These are phyloP conservation scores for Phanerochaete sordida DNA, from an alignment of 768 basidiomycete species.

Conservation along the genomic window DNA sequence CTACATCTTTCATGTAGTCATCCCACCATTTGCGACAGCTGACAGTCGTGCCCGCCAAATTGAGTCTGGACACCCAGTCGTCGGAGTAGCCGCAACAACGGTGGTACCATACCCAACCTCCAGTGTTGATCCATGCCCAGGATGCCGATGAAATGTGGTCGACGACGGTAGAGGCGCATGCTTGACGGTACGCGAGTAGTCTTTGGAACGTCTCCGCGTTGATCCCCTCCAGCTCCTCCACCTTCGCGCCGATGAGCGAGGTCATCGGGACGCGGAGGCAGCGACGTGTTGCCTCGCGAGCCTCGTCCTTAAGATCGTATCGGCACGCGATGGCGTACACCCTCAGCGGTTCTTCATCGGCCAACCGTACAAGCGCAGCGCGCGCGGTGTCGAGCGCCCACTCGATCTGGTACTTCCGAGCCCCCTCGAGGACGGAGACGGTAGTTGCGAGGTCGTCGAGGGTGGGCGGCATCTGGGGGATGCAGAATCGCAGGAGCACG, in stretches of 20 bases:
- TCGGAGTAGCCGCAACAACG: no score
- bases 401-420: conserved; percentile 12
- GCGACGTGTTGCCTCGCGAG: conserved; percentile 44
- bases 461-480: neutral
- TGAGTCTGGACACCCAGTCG: no score
- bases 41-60: no score
- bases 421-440: neutral
- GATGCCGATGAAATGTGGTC: neutral
- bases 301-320: conserved; percentile 53
- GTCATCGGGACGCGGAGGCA: neutral
- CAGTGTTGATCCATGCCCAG: neutral
- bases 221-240: neutral
- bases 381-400: conserved; percentile 1
- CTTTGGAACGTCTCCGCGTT: neutral
- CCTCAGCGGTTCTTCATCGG: conserved; percentile 2
- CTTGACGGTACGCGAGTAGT: neutral
- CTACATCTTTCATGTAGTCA: neutral
- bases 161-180: neutral
- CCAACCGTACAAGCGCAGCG: conserved; percentile 4
- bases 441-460: neutral
- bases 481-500: conserved; percentile 5
- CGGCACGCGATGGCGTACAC: conserved; percentile 30
- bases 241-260: neutral
- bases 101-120: no score
- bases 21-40: neutral